Percentiles rank a stretch among this genome's conserved stretches.
Conservation (phyloP, 78 protist genomes). For the Trichosphaerium sp. region DNA sequence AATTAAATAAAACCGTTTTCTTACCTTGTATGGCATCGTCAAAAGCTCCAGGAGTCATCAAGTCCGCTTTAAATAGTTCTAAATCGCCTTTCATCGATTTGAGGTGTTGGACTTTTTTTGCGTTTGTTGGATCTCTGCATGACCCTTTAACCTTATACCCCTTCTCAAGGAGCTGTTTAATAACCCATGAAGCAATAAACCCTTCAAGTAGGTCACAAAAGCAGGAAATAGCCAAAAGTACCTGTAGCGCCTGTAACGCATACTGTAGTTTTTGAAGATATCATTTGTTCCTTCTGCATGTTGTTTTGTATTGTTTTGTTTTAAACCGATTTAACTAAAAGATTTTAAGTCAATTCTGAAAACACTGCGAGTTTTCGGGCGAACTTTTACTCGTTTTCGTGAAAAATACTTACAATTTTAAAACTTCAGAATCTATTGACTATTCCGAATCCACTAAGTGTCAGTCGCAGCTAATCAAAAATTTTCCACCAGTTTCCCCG, state of each 20-base stretch:
- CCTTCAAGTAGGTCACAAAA: not conserved
- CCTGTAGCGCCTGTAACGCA: slow-evolving; percentile 8
- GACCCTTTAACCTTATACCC: slow-evolving; percentile 5
- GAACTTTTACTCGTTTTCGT: too few species aligned
- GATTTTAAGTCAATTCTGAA: too few species aligned
- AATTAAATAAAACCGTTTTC: not conserved
- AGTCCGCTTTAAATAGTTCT: not conserved
- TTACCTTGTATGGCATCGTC: slow-evolving; percentile 7
- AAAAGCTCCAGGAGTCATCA: not conserved
- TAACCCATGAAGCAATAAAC: not conserved
- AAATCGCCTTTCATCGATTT: not conserved
- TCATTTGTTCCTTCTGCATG: too few species aligned
- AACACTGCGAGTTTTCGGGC: too few species aligned
- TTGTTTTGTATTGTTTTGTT: too few species aligned
- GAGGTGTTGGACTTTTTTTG: not conserved
- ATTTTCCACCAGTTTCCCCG: too few species aligned
- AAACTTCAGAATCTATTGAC: too few species aligned
- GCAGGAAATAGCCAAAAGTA: not conserved
- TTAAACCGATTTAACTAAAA: too few species aligned
- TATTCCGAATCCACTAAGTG: too few species aligned
- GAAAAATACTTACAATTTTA: too few species aligned
- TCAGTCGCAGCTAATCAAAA: too few species aligned
- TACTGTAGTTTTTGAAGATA: too few species aligned
- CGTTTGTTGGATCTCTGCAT: not conserved
- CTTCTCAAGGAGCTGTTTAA: slow-evolving; percentile 7